These are phyloP conservation scores for Boletus sensibilis DNA, from an alignment of 768 basidiomycete species.

Conservation along the genomic window DNA sequence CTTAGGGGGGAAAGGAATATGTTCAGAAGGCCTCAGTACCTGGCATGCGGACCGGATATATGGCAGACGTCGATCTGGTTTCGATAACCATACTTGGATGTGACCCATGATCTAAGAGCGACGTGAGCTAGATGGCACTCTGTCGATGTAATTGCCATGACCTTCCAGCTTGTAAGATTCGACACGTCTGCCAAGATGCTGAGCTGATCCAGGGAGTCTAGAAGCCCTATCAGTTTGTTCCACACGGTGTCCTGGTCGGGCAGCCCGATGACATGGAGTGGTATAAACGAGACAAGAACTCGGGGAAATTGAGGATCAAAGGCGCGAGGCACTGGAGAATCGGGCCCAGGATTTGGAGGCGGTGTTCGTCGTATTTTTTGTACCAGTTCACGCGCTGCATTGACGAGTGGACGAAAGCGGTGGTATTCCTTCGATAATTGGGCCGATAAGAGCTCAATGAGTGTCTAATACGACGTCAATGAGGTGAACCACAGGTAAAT, in stretches of 20 bases:
- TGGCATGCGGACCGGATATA: constrained; percentile 67
- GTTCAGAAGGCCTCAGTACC: constrained; percentile 36
- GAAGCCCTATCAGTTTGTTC: constrained; percentile 44
- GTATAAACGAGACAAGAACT: constrained; percentile 64
- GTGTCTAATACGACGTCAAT: constrained; percentile 20
- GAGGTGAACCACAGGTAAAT: not conserved
- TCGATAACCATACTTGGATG: constrained; percentile 47
- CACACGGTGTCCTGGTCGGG: constrained; percentile 52
- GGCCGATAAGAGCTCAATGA: constrained; percentile 27
- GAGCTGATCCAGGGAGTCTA: constrained; percentile 59
- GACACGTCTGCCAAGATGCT: constrained; percentile 43
- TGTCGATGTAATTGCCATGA: constrained; percentile 21
- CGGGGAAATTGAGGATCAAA: constrained; percentile 71
- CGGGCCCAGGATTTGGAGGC: constrained; percentile 35
- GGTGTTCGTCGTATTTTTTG: constrained; percentile 26
- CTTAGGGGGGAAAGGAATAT: not conserved
- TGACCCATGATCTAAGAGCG: constrained; percentile 46
- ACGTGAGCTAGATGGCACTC: not conserved
- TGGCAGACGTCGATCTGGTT: constrained; percentile 42
- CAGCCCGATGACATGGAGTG: constrained; percentile 58
- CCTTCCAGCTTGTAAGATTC: constrained; percentile 63
- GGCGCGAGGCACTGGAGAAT: constrained; percentile 50
- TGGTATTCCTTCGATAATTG: constrained; percentile 29
- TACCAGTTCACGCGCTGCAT: constrained; percentile 18
- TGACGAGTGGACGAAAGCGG: constrained; percentile 17